These are phyloP conservation scores for Cyberlindnera japonica DNA, from an alignment of 805 yeast genomes.

Conservation along the genomic window DNA sequence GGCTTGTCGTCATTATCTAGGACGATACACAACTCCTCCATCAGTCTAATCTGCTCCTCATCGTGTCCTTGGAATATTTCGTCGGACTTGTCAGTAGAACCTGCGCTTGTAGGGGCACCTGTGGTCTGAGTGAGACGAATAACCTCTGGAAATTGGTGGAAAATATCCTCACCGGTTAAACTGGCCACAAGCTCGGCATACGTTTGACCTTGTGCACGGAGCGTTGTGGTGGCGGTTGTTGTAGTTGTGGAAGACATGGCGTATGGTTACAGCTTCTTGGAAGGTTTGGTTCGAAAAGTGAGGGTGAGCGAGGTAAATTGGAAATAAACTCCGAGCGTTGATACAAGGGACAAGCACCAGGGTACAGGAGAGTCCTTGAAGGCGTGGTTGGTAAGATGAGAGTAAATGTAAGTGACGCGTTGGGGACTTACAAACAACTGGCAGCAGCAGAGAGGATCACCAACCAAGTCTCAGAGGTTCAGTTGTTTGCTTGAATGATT, in stretches of 20 bases:
- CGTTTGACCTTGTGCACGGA: constrained; percentile 14
- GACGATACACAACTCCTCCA: constrained; percentile 96
- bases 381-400: too few species aligned
- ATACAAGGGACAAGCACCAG: too few species aligned
- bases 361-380: too few species aligned
- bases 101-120: constrained; percentile 46
- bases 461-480: too few species aligned
- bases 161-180: constrained; percentile 46
- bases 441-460: too few species aligned
- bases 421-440: too few species aligned
- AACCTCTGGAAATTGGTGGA: constrained; percentile 61
- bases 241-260: constrained; percentile 4
- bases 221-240: constrained; percentile 6
- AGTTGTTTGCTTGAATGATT: too few species aligned
- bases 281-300: too few species aligned
- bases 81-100: constrained; percentile 30
- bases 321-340: too few species aligned
- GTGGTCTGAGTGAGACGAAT: constrained; percentile 58
- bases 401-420: too few species aligned
- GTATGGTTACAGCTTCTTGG: too few species aligned
- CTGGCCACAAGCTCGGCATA: constrained; percentile 54
- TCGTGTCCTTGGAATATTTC: constrained; percentile 81
- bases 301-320: too few species aligned
- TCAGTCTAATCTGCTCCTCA: constrained; percentile 86
- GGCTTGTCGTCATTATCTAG: constrained; percentile 84